phyloP scores from a whole-genome alignment of 2,329 filamentous ascomycete species.

The Monosporascus sp. region DNA sequence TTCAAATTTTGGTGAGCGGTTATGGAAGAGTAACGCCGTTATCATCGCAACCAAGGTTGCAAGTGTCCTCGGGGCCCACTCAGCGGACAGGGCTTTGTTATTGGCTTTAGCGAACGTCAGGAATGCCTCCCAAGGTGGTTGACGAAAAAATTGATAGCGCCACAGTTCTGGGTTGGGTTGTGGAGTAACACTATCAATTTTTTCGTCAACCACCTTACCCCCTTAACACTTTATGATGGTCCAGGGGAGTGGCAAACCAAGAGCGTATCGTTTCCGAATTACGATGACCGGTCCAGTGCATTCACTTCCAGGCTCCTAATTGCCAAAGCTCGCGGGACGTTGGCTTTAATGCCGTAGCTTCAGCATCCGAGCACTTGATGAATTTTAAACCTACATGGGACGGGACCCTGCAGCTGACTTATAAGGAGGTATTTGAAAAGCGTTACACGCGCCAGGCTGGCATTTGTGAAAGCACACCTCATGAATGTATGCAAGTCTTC shows the following conservation, averaged over 20 bases:
- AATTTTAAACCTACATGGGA: neutral
- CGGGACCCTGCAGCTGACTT: neutral
- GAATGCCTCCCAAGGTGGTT: no score
- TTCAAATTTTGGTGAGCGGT: constrained; percentile 4
- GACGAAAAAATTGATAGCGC: no score
- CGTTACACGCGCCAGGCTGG: neutral
- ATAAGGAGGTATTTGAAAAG: neutral
- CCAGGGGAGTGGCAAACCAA: neutral
- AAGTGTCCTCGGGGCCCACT: neutral
- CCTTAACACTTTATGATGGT: neutral
- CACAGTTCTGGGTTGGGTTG: no score
- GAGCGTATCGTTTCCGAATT: neutral
- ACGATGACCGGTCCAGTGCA: neutral
- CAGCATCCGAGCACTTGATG: neutral
- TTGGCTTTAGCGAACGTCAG: constrained; percentile 1
- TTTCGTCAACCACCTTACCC: no score
- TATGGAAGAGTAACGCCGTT: constrained; percentile 1
- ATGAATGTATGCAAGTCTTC: constrained; percentile 1
- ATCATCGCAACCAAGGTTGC: neutral
- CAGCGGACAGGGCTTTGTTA: neutral
- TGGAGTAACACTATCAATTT: no score
- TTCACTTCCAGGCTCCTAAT: neutral
- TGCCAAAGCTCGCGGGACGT: neutral
- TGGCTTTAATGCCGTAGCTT: neutral
- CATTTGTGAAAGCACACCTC: constrained; percentile 1